Evolutionary conservation across 768 basidiomycete genomes (phyloP), one percentile per base, ranked within the genome.

Genomic region (Tylopilus balloui): DNA sequence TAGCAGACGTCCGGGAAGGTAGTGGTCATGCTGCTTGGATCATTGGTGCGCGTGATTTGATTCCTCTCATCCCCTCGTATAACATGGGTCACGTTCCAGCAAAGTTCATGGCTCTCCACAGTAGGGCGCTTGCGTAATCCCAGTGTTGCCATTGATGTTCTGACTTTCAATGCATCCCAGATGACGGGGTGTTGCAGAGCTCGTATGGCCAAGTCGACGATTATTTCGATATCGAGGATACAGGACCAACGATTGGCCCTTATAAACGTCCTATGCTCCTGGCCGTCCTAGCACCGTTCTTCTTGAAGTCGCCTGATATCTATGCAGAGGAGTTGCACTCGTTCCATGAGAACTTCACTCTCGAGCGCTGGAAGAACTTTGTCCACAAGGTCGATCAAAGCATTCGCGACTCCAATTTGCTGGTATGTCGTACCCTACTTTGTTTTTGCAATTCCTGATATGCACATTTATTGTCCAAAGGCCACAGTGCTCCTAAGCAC

Each of bases 121-220:
- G 65, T 66, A 47, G 56, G 67, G 12, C 15, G 5, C 4, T 39
- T 9, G 9, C n/a, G 10, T 32, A 14, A 17, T 28, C 29, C 13
- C 14, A 8, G 2, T 23, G 10, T 3, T 28, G 1, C 5, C 7
- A 7, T 43, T 42, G 35, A 55, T 34, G 45, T 35, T 34, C 23
- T 42, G 17, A 40, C 14, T 24, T 32, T 46, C 1, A 6, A 34
- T 9, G 10, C 28, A 31, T 42, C 35, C 15, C 17, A 66, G 65
- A 60, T 12, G 62, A 67, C 0, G 66, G 64, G 6, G 39, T 64
- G 2, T 38, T 66, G 19, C 53, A 52, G 24, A 68, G 60, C 20
- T 62, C 62, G 20, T 68, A 67, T 41, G 65, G 67, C 10, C 65
- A 66, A 48, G 47, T 39, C 5, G 65, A 68, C 35, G 67, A 66